A percentile compares a stretch with the other conserved stretches of the same genome.
These are phyloP conservation scores for Saccharum officinarum DNA, from an alignment of 176 grass and related monocot species.

Conservation along the genomic window DNA sequence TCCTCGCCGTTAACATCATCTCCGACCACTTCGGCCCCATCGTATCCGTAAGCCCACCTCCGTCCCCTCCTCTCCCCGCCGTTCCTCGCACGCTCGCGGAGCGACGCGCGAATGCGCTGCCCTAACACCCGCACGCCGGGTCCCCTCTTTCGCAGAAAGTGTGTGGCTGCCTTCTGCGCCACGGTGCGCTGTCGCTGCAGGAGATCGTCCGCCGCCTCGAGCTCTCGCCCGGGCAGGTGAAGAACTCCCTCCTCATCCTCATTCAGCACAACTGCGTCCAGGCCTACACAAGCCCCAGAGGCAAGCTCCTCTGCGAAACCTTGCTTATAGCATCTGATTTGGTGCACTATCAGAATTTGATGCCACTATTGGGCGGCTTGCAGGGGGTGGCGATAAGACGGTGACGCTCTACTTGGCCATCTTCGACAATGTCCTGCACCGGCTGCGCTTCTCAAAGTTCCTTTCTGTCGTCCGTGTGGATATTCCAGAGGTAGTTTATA, in stretches of 20 bases:
- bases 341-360: not conserved
- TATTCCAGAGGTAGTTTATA: slow-evolving; percentile 45
- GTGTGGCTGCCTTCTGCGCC: slow-evolving; percentile 64
- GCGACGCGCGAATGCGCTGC: not conserved
- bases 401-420: slow-evolving; percentile 64
- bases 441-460: slow-evolving; percentile 83
- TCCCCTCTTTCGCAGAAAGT: slow-evolving; percentile 58
- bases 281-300: slow-evolving; percentile 61
- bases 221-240: slow-evolving; percentile 47
- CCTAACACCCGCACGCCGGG: not conserved
- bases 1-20: slow-evolving; percentile 59
- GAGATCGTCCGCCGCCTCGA: slow-evolving; percentile 59
- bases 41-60: slow-evolving; percentile 55
- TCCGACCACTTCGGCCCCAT: slow-evolving; percentile 68
- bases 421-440: slow-evolving; percentile 74
- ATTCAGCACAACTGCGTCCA: slow-evolving; percentile 93
- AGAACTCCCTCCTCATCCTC: slow-evolving; percentile 87
- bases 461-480: slow-evolving; percentile 49
- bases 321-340: not conserved
- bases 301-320: not conserved
- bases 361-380: slow-evolving; percentile 23
- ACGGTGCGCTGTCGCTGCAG: slow-evolving; percentile 55
- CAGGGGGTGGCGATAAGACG: slow-evolving; percentile 37
- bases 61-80: not conserved
- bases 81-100: not conserved